phyloP scores from a whole-genome alignment of 345 rosid species.

The Gossypium arboreum region DNA sequence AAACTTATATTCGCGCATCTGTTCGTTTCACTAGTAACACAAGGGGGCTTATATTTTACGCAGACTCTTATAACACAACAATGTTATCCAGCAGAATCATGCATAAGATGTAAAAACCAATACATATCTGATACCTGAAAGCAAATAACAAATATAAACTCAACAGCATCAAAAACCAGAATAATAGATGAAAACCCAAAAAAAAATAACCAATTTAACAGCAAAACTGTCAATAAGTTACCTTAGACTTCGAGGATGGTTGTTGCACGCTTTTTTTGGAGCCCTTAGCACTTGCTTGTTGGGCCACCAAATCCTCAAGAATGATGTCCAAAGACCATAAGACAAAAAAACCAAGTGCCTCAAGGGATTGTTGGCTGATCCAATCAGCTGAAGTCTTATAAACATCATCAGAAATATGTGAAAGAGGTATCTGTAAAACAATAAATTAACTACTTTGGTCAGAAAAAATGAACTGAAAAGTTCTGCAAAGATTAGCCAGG shows the following conservation, averaged over 20 bases:
- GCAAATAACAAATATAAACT: neutral
- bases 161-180: neutral
- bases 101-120: neutral
- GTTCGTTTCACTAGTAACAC: neutral
- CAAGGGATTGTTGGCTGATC: slow-evolving; percentile 58
- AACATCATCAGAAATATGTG: slow-evolving; percentile 63
- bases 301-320: slow-evolving; percentile 52
- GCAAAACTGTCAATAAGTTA: slow-evolving; percentile 17
- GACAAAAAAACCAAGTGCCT: slow-evolving; percentile 56
- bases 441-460: slow-evolving; percentile 13
- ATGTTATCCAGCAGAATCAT: neutral
- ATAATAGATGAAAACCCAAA: neutral
- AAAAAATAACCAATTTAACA: neutral
- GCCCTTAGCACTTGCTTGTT: slow-evolving; percentile 47
- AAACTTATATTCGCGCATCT: neutral
- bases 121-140: neutral
- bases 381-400: slow-evolving; percentile 70
- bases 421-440: slow-evolving; percentile 51
- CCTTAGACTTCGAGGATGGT: slow-evolving; percentile 63
- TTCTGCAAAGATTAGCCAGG: neutral
- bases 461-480: neutral
- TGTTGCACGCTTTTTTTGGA: slow-evolving; percentile 56
- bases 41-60: neutral
- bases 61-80: neutral
- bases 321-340: slow-evolving; percentile 66